Conservation (phyloP, 2,329 filamentous ascomycete genomes). For the Aureobasidium uvarum region DNA sequence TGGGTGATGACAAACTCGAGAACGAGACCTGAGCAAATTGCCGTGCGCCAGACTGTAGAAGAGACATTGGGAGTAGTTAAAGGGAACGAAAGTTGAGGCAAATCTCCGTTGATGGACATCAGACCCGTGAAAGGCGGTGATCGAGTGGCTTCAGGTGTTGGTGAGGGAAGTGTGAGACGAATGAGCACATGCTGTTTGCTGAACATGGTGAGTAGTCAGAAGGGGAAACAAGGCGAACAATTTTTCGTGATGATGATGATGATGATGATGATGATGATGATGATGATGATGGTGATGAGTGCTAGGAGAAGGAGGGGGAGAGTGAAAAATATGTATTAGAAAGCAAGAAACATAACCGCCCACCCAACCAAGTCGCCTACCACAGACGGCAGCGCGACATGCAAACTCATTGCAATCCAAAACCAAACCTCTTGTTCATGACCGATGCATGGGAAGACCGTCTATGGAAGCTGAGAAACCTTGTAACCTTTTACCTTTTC, state of each 20-base stretch:
- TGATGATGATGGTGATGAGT: too few species aligned
- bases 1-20: too few species aligned
- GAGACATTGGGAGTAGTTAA: too few species aligned
- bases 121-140: too few species aligned
- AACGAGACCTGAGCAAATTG: too few species aligned
- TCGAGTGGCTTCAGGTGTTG: too few species aligned
- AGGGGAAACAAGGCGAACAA: neutral
- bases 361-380: neutral
- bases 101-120: too few species aligned
- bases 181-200: too few species aligned
- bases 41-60: too few species aligned
- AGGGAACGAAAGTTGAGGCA: too few species aligned
- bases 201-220: too few species aligned
- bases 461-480: neutral
- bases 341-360: neutral
- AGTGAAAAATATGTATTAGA: slow-evolving; percentile 3
- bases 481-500: neutral
- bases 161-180: too few species aligned
- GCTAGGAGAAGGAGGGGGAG: neutral
- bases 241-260: slow-evolving; percentile 2
- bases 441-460: neutral
- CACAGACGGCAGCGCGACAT: neutral
- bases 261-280: neutral
- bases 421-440: neutral
- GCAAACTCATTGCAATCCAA: neutral